Conservation (phyloP, 805 yeast species). For the Pichia occidentalis region DNA sequence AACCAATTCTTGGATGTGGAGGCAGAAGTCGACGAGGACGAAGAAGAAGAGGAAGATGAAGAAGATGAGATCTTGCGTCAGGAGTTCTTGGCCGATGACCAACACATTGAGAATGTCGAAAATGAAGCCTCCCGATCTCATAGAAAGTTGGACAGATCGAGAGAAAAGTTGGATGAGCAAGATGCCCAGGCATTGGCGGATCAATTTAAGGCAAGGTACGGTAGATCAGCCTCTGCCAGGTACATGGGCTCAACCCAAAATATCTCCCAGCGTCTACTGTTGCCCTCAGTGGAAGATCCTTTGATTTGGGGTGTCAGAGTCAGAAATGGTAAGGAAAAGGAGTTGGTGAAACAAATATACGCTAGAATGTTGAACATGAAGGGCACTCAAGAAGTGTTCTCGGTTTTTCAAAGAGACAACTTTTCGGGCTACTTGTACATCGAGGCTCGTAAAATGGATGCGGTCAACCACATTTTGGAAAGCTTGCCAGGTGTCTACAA, state of each 20-base stretch:
- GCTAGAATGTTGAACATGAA: slow-evolving; percentile 78
- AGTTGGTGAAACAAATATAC: slow-evolving; percentile 73
- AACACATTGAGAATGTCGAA: slow-evolving; percentile 34
- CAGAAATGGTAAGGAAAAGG: slow-evolving; percentile 89
- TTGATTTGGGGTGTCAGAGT: slow-evolving; percentile 94
- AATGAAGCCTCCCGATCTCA: slow-evolving; percentile 63
- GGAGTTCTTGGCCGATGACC: slow-evolving; percentile 76
- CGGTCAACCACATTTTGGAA: slow-evolving; percentile 78
- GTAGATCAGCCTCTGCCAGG: slow-evolving; percentile 72
- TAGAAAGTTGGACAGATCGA: slow-evolving; percentile 76
- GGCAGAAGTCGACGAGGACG: slow-evolving; percentile 98
- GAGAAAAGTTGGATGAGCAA: slow-evolving; percentile 82
- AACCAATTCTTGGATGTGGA: slow-evolving; percentile 96
- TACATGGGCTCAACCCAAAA: slow-evolving; percentile 79
- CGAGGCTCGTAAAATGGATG: slow-evolving; percentile 90
- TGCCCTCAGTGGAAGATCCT: slow-evolving; percentile 96
- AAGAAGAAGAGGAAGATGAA: slow-evolving; percentile 88
- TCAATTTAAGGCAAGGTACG: slow-evolving; percentile 85
- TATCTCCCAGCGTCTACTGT: slow-evolving; percentile 85
- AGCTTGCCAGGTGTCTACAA: slow-evolving; percentile 83
- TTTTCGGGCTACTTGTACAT: slow-evolving; percentile 88
- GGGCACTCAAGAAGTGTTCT: slow-evolving; percentile 74
- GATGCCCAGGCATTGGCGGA: slow-evolving; percentile 94
- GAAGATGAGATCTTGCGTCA: slow-evolving; percentile 85
- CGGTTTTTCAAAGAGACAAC: slow-evolving; percentile 91